Conservation (phyloP, 352 stramenopile species). For the Pythium diclinum region DNA sequence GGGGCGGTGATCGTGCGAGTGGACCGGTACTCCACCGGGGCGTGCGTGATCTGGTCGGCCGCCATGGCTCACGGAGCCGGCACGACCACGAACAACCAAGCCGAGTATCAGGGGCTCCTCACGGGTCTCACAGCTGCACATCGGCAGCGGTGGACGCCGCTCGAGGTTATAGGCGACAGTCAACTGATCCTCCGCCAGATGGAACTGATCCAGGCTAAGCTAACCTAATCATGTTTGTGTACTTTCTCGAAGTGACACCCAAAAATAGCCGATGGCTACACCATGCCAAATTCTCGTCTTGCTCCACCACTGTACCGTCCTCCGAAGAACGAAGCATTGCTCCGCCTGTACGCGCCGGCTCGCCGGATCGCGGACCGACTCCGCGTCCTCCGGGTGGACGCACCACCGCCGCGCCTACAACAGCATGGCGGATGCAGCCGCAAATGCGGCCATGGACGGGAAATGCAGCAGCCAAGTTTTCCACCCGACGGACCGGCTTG, state of each 20-base stretch:
- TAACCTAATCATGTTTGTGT: neutral
- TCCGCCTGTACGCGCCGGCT: neutral
- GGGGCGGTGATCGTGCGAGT: too few species aligned
- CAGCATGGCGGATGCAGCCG: neutral
- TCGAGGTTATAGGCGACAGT: constrained; percentile 1
- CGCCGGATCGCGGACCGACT: neutral
- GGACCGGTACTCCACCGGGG: too few species aligned
- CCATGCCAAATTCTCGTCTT: neutral
- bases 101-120: constrained; percentile 7
- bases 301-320: neutral
- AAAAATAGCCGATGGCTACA: constrained; percentile 1
- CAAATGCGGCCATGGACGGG: neutral
- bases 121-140: neutral
- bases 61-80: too few species aligned
- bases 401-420: neutral
- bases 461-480: neutral
- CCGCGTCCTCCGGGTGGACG: neutral
- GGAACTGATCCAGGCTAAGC: neutral
- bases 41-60: too few species aligned
- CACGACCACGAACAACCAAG: constrained; percentile 13
- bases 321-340: neutral
- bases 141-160: neutral
- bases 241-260: neutral
- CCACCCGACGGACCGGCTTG: neutral
- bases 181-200: neutral